Conservation (phyloP, 169 alveolate species). For the Eimeria praecox region DNA sequence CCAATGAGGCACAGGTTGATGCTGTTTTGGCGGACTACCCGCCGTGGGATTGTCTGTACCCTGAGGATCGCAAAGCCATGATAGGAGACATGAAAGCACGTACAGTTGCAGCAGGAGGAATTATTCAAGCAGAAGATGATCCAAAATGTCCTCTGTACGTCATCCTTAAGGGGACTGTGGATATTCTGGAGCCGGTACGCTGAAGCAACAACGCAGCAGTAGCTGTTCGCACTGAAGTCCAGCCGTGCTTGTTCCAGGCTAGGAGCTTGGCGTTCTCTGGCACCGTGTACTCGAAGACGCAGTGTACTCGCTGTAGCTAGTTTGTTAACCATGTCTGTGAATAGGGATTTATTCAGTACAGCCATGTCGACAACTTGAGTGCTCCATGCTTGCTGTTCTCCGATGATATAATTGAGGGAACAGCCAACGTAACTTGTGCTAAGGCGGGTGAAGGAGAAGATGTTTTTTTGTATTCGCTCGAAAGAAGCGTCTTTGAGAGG, state of each 20-base stretch:
- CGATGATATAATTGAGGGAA: conserved; percentile 50
- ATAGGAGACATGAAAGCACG: conserved; percentile 52
- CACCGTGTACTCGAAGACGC: background rate
- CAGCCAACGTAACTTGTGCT: conserved; percentile 55
- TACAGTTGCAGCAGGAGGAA: conserved; percentile 24
- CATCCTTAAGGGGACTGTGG: conserved; percentile 59
- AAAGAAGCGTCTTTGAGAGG: conserved; percentile 58
- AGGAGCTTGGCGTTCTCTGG: background rate
- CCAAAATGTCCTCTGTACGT: conserved; percentile 73
- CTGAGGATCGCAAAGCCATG: conserved; percentile 71
- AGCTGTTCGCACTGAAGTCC: background rate
- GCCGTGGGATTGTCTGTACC: conserved; percentile 76
- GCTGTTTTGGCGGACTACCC: conserved; percentile 41
- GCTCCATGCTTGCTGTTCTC: conserved; percentile 71
- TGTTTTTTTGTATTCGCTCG: conserved; percentile 53
- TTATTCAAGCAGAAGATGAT: conserved; percentile 74
- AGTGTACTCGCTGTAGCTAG: no score
- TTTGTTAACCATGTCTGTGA: conserved; percentile 1
- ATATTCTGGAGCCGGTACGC: conserved; percentile 72
- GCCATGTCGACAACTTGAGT: conserved; percentile 14
- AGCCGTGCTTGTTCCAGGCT: background rate
- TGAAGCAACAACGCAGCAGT: background rate
- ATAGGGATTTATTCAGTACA: conserved; percentile 67
- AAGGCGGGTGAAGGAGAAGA: conserved; percentile 52
- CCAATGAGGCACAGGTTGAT: conserved; percentile 74